Evolutionary conservation across 805 yeast genomes (phyloP), one percentile per base, ranked within the genome.

Genomic region (Wickerhamomyces canadensis): DNA sequence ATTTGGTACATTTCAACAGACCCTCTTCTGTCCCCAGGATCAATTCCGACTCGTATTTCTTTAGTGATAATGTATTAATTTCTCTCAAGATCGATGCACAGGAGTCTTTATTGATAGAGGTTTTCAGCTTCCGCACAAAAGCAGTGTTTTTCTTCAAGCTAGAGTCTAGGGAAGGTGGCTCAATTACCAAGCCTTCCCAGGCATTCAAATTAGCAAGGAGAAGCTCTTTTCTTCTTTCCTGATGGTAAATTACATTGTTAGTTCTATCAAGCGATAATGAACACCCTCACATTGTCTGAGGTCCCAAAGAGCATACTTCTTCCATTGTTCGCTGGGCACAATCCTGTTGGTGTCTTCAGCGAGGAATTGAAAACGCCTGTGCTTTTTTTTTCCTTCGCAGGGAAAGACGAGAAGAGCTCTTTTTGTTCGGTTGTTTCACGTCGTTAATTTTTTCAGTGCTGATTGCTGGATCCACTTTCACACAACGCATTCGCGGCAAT

Each of bases 101-200:
- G 27, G 69, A 68, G 6, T 80, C 89, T 27, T 68, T 69, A 27
- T 64, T 71, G 18, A 87, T 57, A 2, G 79, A 66, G 3, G 72
- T 65, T 44, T 79, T 71, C 35, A 88, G 54, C 48, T 81, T 82
- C 54, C 80, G 83, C 35, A 87, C 78, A 51, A 85, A 84, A 0
- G 87, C 82, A 4, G 86, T 76, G 54, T 89, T 85, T 56, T 81
- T 84, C 65, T 88, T 88, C 46, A 88, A 64, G 39, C 89, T 81
- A 0, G 94, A 66, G 54, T 88, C 96, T 9, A 78, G 57, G 9
- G 48, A 35, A 13, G 40, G n/a, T 2, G 46, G 42, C 19, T 41
- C 50, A 7, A 19, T 10, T 2, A 44, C 38, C 17, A 38, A 44
- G 5, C 46, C 47, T 1, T 25, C 35, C 59, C 58, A 54, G 2